Percentiles rank a stretch among this genome's conserved stretches.
Conservation (phyloP, 2,329 filamentous ascomycete species). For the Ophiostoma perfectum region DNA sequence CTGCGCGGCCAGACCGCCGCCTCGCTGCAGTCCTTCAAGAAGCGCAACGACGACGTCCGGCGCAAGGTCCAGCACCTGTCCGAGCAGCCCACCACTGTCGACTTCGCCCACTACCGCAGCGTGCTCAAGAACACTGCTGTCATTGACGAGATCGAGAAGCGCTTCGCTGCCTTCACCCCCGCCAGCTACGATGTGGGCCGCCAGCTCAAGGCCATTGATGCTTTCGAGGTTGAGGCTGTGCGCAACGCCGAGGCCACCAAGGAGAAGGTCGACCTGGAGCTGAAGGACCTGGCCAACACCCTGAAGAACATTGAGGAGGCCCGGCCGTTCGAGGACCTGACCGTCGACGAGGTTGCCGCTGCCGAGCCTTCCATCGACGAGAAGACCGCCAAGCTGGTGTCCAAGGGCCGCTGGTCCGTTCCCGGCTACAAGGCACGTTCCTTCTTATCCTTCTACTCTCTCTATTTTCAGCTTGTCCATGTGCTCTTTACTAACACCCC, state of each 20-base stretch:
- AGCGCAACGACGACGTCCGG: conserved; percentile 98
- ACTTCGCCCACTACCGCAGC: conserved; percentile 89
- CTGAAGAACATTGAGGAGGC: conserved; percentile 96
- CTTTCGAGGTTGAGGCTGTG: conserved; percentile 93
- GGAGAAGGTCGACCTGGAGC: conserved; percentile 88
- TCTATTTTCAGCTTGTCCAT: not conserved
- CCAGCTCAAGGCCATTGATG: conserved; percentile 97
- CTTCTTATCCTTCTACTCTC: not conserved
- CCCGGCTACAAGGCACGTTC: conserved; percentile 92
- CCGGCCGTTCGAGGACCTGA: conserved; percentile 92
- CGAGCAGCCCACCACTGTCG: conserved; percentile 78
- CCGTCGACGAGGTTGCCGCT: conserved; percentile 91
- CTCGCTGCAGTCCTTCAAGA: conserved; percentile 95
- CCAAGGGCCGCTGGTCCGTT: conserved; percentile 96
- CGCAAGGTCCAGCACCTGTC: conserved; percentile 82
- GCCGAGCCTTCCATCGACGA: conserved; percentile 96
- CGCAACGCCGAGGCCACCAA: conserved; percentile 97
- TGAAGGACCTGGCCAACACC: conserved; percentile 89
- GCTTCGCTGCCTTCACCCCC: conserved; percentile 87
- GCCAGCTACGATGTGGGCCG: conserved; percentile 84
- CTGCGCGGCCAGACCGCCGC: conserved; percentile 90
- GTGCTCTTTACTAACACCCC: conserved; percentile 41
- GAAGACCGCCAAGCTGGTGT: conserved; percentile 89
- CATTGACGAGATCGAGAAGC: conserved; percentile 94
- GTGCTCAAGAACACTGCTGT: conserved; percentile 94